These are phyloP conservation scores for Penicillium sp. DNA, from an alignment of 2,329 filamentous ascomycete genomes.

Conservation along the genomic window DNA sequence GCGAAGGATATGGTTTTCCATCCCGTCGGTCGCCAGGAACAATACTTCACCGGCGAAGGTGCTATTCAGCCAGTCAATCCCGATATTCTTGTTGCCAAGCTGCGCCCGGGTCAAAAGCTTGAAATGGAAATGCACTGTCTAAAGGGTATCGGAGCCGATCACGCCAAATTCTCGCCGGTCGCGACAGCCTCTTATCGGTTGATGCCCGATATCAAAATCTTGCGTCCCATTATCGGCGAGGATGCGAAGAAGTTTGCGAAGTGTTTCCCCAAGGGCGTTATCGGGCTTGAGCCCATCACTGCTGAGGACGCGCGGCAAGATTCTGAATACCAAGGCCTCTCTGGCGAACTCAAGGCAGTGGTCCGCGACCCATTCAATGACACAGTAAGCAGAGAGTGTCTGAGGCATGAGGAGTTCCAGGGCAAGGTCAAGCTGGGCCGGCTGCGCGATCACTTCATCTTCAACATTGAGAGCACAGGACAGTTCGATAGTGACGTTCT, in stretches of 20 bases:
- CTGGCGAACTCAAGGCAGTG: conserved; percentile 84
- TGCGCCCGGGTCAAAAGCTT: conserved; percentile 88
- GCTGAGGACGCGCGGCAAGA: conserved; percentile 63
- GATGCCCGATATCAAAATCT: conserved; percentile 84
- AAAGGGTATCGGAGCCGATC: conserved; percentile 91
- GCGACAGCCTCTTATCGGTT: conserved; percentile 93
- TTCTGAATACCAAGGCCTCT: conserved; percentile 72
- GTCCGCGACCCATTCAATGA: conserved; percentile 89
- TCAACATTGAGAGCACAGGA: conserved; percentile 90
- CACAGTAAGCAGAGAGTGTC: conserved; percentile 89
- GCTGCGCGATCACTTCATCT: conserved; percentile 95
- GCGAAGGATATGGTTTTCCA: conserved; percentile 77
- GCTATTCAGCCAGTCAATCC: conserved; percentile 81
- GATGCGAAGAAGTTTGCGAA: conserved; percentile 88
- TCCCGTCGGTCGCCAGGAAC: conserved; percentile 73
- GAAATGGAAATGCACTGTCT: conserved; percentile 89
- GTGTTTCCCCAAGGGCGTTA: conserved; percentile 90
- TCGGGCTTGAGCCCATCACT: conserved; percentile 76
- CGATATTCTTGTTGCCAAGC: conserved; percentile 90
- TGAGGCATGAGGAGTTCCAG: conserved; percentile 91
- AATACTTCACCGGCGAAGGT: conserved; percentile 69
- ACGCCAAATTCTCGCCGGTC: conserved; percentile 96
- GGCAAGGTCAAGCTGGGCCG: conserved; percentile 93
- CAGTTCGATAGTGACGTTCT: conserved; percentile 94
- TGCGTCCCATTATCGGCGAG: conserved; percentile 78